phyloP scores from a whole-genome alignment of 78 protist species.

The Cavenderia fasciculata region DNA sequence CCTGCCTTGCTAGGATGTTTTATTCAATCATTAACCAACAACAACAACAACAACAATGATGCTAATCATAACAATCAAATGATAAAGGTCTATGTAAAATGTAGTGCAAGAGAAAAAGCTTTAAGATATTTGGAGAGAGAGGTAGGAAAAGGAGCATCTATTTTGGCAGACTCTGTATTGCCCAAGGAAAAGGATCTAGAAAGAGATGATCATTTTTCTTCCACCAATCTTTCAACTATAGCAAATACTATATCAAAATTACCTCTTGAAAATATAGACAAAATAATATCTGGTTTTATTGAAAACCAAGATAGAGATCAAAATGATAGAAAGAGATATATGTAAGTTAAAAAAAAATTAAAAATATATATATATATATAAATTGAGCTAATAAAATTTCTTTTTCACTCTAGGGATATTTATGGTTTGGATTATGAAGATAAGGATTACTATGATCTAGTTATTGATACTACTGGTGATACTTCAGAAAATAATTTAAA shows the following conservation, averaged over 20 bases:
- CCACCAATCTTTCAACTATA: constrained; percentile 15
- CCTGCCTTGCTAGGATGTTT: constrained; percentile 39
- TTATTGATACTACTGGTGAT: constrained; percentile 30
- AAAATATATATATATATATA: neutral
- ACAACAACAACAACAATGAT: too few species aligned
- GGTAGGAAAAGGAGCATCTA: neutral
- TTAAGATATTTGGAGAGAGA: constrained; percentile 47
- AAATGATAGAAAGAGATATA: constrained; percentile 69
- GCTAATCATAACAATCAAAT: too few species aligned
- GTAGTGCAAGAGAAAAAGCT: constrained; percentile 25
- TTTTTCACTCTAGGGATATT: neutral
- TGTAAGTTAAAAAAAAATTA: constrained; percentile 15
- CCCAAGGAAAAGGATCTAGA: neutral
- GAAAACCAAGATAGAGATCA: constrained; percentile 65
- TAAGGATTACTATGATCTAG: constrained; percentile 19
- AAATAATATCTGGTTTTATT: constrained; percentile 1
- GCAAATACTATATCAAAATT: constrained; percentile 23
- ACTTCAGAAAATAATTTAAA: constrained; percentile 18
- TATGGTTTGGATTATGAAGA: constrained; percentile 66
- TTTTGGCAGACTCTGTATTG: neutral
- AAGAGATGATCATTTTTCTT: too few species aligned
- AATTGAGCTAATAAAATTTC: neutral
- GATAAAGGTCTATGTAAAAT: constrained; percentile 28
- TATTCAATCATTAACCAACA: neutral
- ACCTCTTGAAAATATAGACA: constrained; percentile 12